Conservation (phyloP, 441 rosid genomes). For the Viola pubescens region DNA sequence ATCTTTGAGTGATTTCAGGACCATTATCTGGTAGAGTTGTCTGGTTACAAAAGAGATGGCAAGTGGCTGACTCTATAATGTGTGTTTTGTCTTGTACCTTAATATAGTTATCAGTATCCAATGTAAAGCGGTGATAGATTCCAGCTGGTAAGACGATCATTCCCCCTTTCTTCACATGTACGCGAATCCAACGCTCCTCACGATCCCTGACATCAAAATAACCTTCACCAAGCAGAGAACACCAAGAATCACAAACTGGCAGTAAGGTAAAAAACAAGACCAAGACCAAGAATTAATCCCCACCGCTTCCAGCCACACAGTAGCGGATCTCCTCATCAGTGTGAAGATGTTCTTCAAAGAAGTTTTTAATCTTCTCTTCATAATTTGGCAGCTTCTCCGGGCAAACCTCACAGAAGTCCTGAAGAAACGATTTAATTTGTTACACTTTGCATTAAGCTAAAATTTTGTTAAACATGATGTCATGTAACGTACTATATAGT, state of each 20-base stretch:
- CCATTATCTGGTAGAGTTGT: no score
- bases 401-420: conserved; percentile 89
- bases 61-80: not conserved
- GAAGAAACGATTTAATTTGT: conserved; percentile 9
- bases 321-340: conserved; percentile 95
- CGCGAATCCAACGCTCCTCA: conserved; percentile 59
- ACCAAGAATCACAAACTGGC: not conserved
- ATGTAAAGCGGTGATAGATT: conserved; percentile 84
- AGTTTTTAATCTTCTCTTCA: conserved; percentile 70
- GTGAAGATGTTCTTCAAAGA: conserved; percentile 85
- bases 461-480: not conserved
- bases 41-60: not conserved
- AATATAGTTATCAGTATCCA: conserved; percentile 73
- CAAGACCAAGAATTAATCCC: conserved; percentile 2
- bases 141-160: conserved; percentile 91
- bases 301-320: conserved; percentile 90
- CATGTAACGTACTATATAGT: no score
- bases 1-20: no score
- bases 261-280: not conserved
- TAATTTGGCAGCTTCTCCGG: conserved; percentile 83
- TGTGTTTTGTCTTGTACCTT: conserved; percentile 37
- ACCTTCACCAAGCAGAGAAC: conserved; percentile 35
- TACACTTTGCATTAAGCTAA: no score
- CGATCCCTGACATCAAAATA: conserved; percentile 80
- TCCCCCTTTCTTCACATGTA: conserved; percentile 84